Evolutionary conservation across 345 rosid species (phyloP).

Genomic region (Acer campestre): DNA sequence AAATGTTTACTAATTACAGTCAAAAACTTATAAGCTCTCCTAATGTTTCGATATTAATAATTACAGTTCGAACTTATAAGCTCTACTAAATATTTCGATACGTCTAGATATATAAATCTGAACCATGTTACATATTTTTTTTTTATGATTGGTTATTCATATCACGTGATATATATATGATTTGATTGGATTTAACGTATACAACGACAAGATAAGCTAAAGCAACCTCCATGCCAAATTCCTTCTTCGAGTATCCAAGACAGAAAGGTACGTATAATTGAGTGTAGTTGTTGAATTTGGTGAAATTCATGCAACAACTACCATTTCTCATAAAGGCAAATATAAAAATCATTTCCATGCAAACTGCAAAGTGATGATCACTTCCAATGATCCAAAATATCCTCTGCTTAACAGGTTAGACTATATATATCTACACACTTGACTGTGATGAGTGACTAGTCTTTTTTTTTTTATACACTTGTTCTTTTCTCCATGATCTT

Average conservation of each 20-base stretch:
- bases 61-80: no score
- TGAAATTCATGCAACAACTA: constrained; percentile 14
- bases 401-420: neutral
- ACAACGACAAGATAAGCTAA: no score
- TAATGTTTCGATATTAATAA: no score
- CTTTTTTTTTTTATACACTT: neutral
- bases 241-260: neutral
- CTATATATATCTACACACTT: neutral
- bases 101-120: no score
- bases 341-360: neutral
- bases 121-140: no score
- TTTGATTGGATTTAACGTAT: no score
- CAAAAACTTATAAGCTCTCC: no score
- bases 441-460: neutral
- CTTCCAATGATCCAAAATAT: neutral
- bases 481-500: neutral
- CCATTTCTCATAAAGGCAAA: neutral
- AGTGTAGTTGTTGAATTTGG: neutral
- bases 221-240: neutral
- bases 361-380: neutral
- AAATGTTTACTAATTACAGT: no score
- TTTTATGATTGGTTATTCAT: no score
- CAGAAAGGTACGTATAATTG: neutral
- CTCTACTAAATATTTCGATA: no score
- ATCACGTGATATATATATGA: no score